Base-by-base conservation (phyloP, 1,139 yeast genomes). In the Yamadazyma epiphylla region DNA sequence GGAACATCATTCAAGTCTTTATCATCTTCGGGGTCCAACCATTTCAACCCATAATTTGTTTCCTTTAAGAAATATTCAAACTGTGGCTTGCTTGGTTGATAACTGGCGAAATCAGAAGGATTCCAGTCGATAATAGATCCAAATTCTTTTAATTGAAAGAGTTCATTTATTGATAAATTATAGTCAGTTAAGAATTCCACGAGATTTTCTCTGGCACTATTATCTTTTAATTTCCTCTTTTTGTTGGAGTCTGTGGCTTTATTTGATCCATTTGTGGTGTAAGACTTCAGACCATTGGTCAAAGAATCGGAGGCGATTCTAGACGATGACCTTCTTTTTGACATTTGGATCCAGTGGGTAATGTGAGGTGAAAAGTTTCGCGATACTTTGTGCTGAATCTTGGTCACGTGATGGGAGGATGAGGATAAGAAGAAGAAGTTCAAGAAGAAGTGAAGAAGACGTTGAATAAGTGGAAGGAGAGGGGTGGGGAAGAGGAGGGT, bases 121-220 rank as follows among this genome's bases (percentile, higher is more conserved):
- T 79, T 72, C 68, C 78, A 82, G 27, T 70, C 68, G 1, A 72
- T 76, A 13, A 82, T 55, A 3, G 87, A 71, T 24, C 71, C 73
- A 46, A 72, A 77, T 43, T 75, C 77, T 39, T 64, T 70, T n/a
- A 78, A 53, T 40, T 78, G 81, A 49, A 74, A 78, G 30, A 77
- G 53, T 41, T 75, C 74, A 51, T 55, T 79, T 38, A 50, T 67
- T 39, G 53, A 54, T 35, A 59, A 38, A 42, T 74, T 77, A 42
- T 74, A 73, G 24, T 64, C 60, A 10, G 73, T 58, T 11, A 68
- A 52, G 21, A 70, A 57, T 9, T 60, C 52, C 2, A 60, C 53
- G 24, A 67, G 39, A 31, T 42, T 41, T 26, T 52, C 49, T 32
- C 45, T 48, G 22, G 53, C 46, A 13, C 45, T 25, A 23, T 29